Conservation (phyloP, 106 monocot genomes). For the Allium sativum region DNA sequence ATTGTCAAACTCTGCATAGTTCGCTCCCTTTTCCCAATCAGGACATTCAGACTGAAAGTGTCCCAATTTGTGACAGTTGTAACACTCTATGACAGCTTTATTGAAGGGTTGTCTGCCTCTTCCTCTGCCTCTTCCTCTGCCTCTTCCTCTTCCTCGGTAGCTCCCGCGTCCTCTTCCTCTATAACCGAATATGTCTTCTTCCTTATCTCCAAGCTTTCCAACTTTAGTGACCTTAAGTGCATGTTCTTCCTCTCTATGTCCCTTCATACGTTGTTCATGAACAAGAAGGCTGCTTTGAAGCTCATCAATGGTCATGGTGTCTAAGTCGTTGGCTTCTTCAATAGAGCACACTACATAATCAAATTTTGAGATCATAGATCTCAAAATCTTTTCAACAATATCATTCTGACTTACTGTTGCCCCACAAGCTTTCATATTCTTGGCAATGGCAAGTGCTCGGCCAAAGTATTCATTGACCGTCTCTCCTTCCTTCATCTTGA, state of each 20-base stretch:
- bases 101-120: constrained; percentile 4
- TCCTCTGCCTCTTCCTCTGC: no score
- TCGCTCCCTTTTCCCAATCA: not conserved
- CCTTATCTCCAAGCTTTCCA: not conserved
- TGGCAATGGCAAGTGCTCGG: not conserved
- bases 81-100: not conserved
- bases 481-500: not conserved
- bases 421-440: not conserved
- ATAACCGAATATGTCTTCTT: not conserved
- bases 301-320: not conserved
- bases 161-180: not conserved
- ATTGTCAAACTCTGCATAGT: not conserved
- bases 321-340: not conserved
- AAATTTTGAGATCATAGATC: not conserved
- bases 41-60: not conserved
- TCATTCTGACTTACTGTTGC: not conserved
- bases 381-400: not conserved
- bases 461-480: not conserved
- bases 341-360: not conserved
- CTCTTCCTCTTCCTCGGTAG: not conserved
- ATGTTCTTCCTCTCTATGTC: not conserved
- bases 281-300: not conserved
- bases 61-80: constrained; percentile 1
- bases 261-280: not conserved
- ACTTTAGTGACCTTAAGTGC: not conserved